Evolutionary conservation across 2,329 filamentous ascomycete species (phyloP), one percentile per base, ranked within the genome.

Genomic region (Penicillium paneum): DNA sequence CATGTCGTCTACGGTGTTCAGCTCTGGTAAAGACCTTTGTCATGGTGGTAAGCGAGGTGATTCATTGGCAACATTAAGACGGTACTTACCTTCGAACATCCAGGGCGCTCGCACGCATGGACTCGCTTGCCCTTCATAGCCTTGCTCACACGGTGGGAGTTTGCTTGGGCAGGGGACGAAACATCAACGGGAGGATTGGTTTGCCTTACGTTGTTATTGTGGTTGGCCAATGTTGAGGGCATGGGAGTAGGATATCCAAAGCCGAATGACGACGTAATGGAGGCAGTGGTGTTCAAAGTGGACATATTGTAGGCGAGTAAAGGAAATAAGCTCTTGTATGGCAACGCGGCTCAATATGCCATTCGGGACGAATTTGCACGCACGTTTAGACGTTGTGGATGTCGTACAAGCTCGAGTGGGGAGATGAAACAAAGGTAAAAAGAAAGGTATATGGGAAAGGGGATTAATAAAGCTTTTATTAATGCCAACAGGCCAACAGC

Each of bases 91-190:
- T 80, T 80, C 35, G 67, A 64, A 59, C 78, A 80, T 40, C 77
- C 76, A 11, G 74, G 73, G 54, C 66, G 76, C 54, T 77, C 70
- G 60, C 78, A 80, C 6, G 69, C 70, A 63, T 80, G 78, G 3
- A 80, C 78, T 48, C 76, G 72, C 62, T 79, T 79, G 12, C 78
- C 78, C 62, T 79, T 80, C 67, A 78, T 79, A 11, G 78, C 78
- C 59, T 79, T 80, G 67, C 78, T 80, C 58, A 79, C 72, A 26
- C 76, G 74, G 49, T 72, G 70, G 8, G 58, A 48, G 10, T 28
- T 50, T 12, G 53, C 43, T 0, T 45, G 55, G 12, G 53, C 43
- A 3, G 52, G 21, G 10, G 60, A 44, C 3, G 54, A 49, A 3
- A 42, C 7, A 4, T 49, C 29, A 2, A 8, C 19, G 2, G 13